Evolutionary conservation across 208 protist genomes (phyloP), one percentile per base, ranked within the genome.

Genomic region (Leishmania major): DNA sequence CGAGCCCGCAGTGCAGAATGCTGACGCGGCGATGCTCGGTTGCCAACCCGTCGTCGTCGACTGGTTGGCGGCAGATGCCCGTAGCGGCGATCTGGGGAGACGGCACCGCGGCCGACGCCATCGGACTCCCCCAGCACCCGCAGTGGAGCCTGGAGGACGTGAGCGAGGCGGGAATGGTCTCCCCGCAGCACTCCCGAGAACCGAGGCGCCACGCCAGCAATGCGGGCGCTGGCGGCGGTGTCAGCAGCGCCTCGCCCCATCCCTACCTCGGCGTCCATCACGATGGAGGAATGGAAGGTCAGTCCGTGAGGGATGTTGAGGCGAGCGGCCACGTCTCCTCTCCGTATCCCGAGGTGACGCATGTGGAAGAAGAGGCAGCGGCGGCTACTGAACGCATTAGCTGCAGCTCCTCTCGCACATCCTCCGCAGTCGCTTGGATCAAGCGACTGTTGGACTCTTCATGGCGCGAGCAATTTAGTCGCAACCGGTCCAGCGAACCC

Each of bases 121-220:
- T 28, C 22, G 10, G 53, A 22, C n/a, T 28, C 43, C 13, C n/a
- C 49, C 49, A 40, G 55, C 69, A 57, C 69, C 40, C 19, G 40
- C n/a, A 19, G 40, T 85, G 69, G 77, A 85, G 81, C 37, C 71
- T 85, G 28, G 81, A 85, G 10, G 81, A 85, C 60, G 71, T 81
- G 45, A 78, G 59, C 77, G 81, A 77, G 28, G 81, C 51, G 31
- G 51, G 17, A 77, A 43, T 31, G 51, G n/a, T 6, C 2, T 28
- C 40, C 31, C 43, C 73, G 28, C 57, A 62, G 45, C 76, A 78
- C 66, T 31, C 81, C 17, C 73, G 69, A 37, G 75, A 69, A n/a
- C 73, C 22, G 13, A 35, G 25, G 73, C 49, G 73, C 53, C 28
- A 47, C 53, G 25, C 31, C 35, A 43, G 17, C 7, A n/a, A 11